Percentiles rank a stretch among this genome's conserved stretches.
Evolutionary conservation across 2,329 filamentous ascomycete species (phyloP).

Genomic region (Aspergillus fischeri): DNA sequence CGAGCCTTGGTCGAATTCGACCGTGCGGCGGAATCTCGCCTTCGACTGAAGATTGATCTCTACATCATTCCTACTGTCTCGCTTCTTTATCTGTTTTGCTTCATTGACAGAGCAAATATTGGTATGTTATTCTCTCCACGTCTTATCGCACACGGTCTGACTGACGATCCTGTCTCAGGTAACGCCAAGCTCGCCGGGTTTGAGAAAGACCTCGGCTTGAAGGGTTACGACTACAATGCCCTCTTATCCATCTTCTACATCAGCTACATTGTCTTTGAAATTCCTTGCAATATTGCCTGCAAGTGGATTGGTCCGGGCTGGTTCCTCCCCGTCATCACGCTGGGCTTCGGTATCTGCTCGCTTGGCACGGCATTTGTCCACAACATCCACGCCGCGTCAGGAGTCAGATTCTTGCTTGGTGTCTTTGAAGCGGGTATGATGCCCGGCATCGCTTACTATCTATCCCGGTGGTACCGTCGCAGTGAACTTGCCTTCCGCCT

Average conservation of each 20-base stretch:
- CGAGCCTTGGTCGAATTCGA: slow-evolving; percentile 53
- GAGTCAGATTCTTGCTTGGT: slow-evolving; percentile 64
- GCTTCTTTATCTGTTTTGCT: slow-evolving; percentile 67
- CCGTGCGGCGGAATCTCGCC: slow-evolving; percentile 51
- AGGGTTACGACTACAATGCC: slow-evolving; percentile 64
- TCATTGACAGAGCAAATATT: slow-evolving; percentile 71
- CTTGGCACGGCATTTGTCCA: slow-evolving; percentile 64
- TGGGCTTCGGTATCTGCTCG: slow-evolving; percentile 62
- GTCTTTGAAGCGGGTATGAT: slow-evolving; percentile 71
- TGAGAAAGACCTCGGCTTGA: slow-evolving; percentile 57
- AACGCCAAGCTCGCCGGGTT: slow-evolving; percentile 65
- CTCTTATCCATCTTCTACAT: slow-evolving; percentile 68
- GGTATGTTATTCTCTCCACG: slow-evolving; percentile 40
- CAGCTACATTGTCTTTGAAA: slow-evolving; percentile 68
- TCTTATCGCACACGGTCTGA: neutral
- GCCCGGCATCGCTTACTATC: slow-evolving; percentile 70
- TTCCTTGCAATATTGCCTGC: slow-evolving; percentile 64
- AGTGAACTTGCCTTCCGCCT: slow-evolving; percentile 65
- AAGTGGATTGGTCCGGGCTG: slow-evolving; percentile 69
- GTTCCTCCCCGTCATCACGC: slow-evolving; percentile 61
- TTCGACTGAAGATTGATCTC: slow-evolving; percentile 63
- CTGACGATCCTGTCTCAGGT: slow-evolving; percentile 38
- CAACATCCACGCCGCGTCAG: slow-evolving; percentile 49
- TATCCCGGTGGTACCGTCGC: slow-evolving; percentile 68
- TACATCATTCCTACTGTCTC: slow-evolving; percentile 63